phyloP scores from a whole-genome alignment of 164 flowering plant species.

The Tinospora cordifolia region DNA sequence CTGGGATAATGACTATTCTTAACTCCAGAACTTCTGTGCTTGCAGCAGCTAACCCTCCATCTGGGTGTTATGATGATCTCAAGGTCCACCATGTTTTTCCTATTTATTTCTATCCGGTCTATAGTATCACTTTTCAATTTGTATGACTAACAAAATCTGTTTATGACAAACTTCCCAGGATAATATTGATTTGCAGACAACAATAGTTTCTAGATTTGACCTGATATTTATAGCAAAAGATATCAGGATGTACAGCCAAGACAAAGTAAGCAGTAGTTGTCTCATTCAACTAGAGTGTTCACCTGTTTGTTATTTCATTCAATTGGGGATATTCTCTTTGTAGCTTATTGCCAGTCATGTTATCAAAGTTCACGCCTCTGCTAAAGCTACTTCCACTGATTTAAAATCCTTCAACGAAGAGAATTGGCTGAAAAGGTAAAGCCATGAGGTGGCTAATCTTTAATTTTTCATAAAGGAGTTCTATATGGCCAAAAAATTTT shows the following conservation, averaged over 20 bases:
- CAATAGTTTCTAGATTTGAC: slow-evolving; percentile 96
- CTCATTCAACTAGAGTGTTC: background rate
- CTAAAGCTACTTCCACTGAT: slow-evolving; percentile 42
- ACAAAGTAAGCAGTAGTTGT: slow-evolving; percentile 54
- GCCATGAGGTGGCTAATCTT: background rate
- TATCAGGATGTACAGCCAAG: slow-evolving; percentile 77
- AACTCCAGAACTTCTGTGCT: slow-evolving; percentile 98
- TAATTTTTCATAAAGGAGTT: background rate
- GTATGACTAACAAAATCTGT: slow-evolving; percentile 12
- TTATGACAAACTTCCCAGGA: slow-evolving; percentile 88
- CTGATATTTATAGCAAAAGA: slow-evolving; percentile 95
- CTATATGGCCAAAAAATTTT: background rate
- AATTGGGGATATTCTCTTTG: slow-evolving; percentile 9
- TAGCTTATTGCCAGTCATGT: slow-evolving; percentile 93
- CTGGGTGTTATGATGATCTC: slow-evolving; percentile 98
- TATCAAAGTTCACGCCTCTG: slow-evolving; percentile 83
- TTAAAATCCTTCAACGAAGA: slow-evolving; percentile 60
- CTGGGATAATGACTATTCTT: slow-evolving; percentile 97
- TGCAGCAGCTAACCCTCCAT: slow-evolving; percentile 99
- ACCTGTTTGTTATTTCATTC: background rate
- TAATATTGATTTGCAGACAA: slow-evolving; percentile 95
- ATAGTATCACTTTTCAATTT: background rate
- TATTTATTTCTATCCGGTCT: background rate
- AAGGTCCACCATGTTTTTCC: slow-evolving; percentile 41
- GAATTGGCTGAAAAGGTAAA: slow-evolving; percentile 91